Evolutionary conservation across 2,329 filamentous ascomycete genomes (phyloP), one percentile per base, ranked within the genome.

Genomic region (Diaporthe ampelina): DNA sequence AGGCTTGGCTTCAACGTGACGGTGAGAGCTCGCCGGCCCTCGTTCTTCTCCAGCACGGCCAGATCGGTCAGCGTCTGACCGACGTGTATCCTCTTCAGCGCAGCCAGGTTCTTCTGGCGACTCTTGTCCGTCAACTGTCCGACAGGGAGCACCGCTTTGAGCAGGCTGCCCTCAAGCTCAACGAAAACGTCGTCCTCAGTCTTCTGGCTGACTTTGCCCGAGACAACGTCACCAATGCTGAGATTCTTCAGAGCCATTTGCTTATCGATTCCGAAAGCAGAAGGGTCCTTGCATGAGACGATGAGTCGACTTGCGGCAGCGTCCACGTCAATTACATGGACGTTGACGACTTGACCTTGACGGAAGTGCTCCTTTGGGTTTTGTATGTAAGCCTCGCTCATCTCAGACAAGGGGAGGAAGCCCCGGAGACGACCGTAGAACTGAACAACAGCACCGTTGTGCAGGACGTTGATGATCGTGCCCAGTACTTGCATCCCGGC

Each of bases 381-480:
- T 78, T 93, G 91, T 79, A 99, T 98, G 81, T 93, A 98, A 15
- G 95, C 95, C 82, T 99, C 97, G 81, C 97, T 98, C 97, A 99
- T 99, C 84, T 99, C 96, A 1, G 94, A 94, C 0, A 97, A 92
- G 2, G 97, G 97, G 72, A 99, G 88, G 85, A 97, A 99, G 11
- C 94, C 97, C 77, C 91, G 91, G 26, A 99, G 87, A 11, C 88
- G 85, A 24, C 95, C 95, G 80, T 97, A 99, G 84, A 98, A 99
- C 81, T 97, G 95, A 70, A 99, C 93, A 24, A 96, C 91, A 15
- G 97, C 97, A 74, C 97, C 97, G 70, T 91, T 91, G 4, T 90
- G 84, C 73, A 95, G 87, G 15, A 99, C 87, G 77, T 94, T 97
- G 77, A 97, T 89, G 77, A 99, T 93, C 0, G 95, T 98, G 74